phyloP scores from a whole-genome alignment of 805 yeast species.

The Starmerella bombicola region DNA sequence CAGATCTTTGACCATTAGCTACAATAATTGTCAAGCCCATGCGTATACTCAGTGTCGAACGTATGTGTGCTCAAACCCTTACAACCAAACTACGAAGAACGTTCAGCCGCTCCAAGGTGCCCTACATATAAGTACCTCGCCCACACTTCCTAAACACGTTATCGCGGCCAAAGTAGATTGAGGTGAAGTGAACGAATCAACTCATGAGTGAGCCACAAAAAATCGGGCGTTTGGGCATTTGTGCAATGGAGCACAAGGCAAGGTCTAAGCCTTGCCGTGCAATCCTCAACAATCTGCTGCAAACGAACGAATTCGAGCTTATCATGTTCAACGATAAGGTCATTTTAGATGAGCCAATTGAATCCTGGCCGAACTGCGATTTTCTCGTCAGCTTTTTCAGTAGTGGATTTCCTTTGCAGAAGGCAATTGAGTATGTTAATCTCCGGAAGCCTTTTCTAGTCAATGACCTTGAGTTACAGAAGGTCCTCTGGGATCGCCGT shows the following conservation, averaged over 20 bases:
- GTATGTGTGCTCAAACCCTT: too few species aligned
- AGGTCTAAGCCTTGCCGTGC: conserved; percentile 90
- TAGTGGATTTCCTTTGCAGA: conserved; percentile 91
- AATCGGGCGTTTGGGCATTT: conserved; percentile 88
- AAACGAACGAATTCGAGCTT: conserved; percentile 91
- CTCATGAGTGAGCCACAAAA: conserved; percentile 9
- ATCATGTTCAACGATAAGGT: conserved; percentile 96
- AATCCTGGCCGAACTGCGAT: conserved; percentile 99
- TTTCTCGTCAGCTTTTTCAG: conserved; percentile 86
- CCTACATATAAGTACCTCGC: too few species aligned
- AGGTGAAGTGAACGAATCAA: too few species aligned
- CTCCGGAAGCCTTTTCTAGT: conserved; percentile 80
- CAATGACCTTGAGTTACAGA: conserved; percentile 83
- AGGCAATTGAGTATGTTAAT: conserved; percentile 82
- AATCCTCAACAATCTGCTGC: conserved; percentile 74
- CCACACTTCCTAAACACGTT: too few species aligned
- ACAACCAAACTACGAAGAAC: too few species aligned
- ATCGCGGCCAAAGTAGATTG: too few species aligned
- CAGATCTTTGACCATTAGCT: too few species aligned
- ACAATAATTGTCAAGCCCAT: too few species aligned
- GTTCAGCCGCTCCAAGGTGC: too few species aligned
- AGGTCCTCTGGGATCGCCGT: conserved; percentile 94
- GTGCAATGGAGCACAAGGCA: conserved; percentile 98
- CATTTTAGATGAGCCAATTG: conserved; percentile 80
- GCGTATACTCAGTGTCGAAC: too few species aligned